Percentiles rank a stretch among this genome's conserved stretches.
Conservation (phyloP, 1,284 basidiomycete genomes). For the Leccinum subatratum region DNA sequence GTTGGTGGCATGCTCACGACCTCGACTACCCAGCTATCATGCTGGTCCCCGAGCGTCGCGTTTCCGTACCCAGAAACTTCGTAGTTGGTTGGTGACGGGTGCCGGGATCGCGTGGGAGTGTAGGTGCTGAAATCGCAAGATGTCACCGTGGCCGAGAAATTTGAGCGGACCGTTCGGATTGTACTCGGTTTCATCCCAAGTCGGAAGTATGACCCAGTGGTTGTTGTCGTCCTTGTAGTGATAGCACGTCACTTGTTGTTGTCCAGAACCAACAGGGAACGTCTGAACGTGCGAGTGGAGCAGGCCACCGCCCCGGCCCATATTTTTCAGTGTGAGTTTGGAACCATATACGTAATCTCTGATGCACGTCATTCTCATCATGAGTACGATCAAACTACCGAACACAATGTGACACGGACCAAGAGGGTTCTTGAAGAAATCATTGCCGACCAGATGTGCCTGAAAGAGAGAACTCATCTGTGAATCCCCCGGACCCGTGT, state of each 20-base stretch:
- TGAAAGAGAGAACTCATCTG: constrained; percentile 99
- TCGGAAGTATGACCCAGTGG: constrained; percentile 80
- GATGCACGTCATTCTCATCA: constrained; percentile 5
- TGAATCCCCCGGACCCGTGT: constrained; percentile 92
- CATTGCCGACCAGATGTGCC: constrained; percentile 92
- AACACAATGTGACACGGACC: constrained; percentile 41
- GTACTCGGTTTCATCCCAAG: constrained; percentile 70
- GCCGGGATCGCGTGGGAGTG: constrained; percentile 89
- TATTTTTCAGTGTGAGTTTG: constrained; percentile 91
- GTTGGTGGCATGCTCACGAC: constrained; percentile 52
- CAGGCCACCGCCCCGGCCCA: constrained; percentile 95
- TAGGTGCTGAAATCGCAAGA: constrained; percentile 84
- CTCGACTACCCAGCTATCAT: constrained; percentile 93
- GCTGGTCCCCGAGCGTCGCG: constrained; percentile 76
- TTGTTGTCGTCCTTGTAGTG: constrained; percentile 99
- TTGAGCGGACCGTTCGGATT: constrained; percentile 63
- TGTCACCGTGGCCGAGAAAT: constrained; percentile 75
- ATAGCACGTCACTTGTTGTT: constrained; percentile 98
- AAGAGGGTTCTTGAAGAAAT: constrained; percentile 83
- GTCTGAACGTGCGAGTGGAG: constrained; percentile 96
- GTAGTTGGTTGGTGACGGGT: constrained; percentile 85
- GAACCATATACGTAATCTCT: constrained; percentile 92
- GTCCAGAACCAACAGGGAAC: constrained; percentile 87
- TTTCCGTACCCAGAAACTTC: constrained; percentile 96
- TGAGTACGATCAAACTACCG: constrained; percentile 2